phyloP scores from a whole-genome alignment of 177 flowering plant genomes.

The Vitis hybrid region DNA sequence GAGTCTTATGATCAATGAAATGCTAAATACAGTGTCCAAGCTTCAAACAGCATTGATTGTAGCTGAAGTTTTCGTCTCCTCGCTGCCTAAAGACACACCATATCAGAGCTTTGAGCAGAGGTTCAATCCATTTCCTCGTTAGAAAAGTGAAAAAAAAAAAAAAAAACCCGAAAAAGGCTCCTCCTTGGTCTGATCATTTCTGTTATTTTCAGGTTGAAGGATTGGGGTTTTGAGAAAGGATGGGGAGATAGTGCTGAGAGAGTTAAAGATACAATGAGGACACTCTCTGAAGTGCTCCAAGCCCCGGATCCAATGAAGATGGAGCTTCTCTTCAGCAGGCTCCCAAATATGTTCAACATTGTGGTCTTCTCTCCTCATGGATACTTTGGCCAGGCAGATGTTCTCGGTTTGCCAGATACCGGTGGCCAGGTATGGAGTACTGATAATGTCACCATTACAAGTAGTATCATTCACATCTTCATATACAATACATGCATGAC shows the following conservation, averaged over 20 bases:
- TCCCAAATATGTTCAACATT: constrained; percentile 69
- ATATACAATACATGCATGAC: neutral
- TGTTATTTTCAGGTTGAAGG: constrained; percentile 49
- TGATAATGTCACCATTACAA: neutral
- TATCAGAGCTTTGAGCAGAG: constrained; percentile 64
- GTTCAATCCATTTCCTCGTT: constrained; percentile 18
- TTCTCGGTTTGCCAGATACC: constrained; percentile 95
- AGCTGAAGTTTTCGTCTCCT: constrained; percentile 52
- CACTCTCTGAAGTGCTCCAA: constrained; percentile 71
- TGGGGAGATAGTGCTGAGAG: constrained; percentile 86
- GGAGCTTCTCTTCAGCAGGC: constrained; percentile 65
- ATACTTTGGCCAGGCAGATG: constrained; percentile 89
- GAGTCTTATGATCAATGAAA: constrained; percentile 76
- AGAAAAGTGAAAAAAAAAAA: too few relatives aligned
- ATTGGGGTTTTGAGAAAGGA: constrained; percentile 93
- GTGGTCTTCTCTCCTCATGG: constrained; percentile 92
- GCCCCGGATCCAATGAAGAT: constrained; percentile 76
- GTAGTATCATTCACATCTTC: neutral
- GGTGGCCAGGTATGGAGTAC: constrained; percentile 81
- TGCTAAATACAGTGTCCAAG: constrained; percentile 47
- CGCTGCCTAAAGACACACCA: constrained; percentile 56
- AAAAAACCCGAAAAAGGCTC: too few relatives aligned
- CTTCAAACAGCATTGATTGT: constrained; percentile 64
- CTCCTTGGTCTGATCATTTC: neutral
- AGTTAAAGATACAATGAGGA: constrained; percentile 64